A percentile compares a stretch with the other conserved stretches of the same genome.
These are phyloP conservation scores for Phytopythium mirpurense DNA, from an alignment of 352 stramenopile genomes.

Conservation along the genomic window DNA sequence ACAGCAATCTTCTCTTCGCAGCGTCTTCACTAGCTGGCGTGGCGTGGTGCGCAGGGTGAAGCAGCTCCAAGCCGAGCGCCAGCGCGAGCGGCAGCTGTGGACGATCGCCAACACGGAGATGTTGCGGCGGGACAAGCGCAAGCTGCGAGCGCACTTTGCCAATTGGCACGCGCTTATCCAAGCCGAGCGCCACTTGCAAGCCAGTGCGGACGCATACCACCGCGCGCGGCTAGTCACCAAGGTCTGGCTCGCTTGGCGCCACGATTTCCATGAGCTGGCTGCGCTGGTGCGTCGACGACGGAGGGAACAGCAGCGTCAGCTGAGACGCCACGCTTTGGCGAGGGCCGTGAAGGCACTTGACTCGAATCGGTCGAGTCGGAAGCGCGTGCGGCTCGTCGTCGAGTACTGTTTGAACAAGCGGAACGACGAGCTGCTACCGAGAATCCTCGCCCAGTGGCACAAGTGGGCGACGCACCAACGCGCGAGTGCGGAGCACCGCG, in stretches of 20 bases:
- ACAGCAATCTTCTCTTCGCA: not conserved
- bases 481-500: slow-evolving; percentile 1
- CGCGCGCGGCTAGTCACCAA: slow-evolving; percentile 50
- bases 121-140: slow-evolving; percentile 29
- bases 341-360: slow-evolving; percentile 11
- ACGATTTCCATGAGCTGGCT: slow-evolving; percentile 29
- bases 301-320: not conserved
- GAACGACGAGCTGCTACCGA: slow-evolving; percentile 18
- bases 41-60: slow-evolving; percentile 35
- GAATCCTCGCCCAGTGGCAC: slow-evolving; percentile 16
- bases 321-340: slow-evolving; percentile 13
- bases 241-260: slow-evolving; percentile 52
- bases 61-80: slow-evolving; percentile 34
- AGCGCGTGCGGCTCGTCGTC: slow-evolving; percentile 27
- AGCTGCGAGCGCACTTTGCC: slow-evolving; percentile 35
- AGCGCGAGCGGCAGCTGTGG: slow-evolving; percentile 50
- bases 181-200: slow-evolving; percentile 33
- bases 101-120: slow-evolving; percentile 55
- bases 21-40: slow-evolving; percentile 31
- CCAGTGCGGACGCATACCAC: slow-evolving; percentile 40
- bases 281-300: slow-evolving; percentile 2
- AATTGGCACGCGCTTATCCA: slow-evolving; percentile 35
- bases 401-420: slow-evolving; percentile 31
- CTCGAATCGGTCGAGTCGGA: slow-evolving; percentile 9
- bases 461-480: slow-evolving; percentile 11